Base-by-base conservation (phyloP, 129 eudicot genomes). In the Chrysanthemum lavandulifolium region DNA sequence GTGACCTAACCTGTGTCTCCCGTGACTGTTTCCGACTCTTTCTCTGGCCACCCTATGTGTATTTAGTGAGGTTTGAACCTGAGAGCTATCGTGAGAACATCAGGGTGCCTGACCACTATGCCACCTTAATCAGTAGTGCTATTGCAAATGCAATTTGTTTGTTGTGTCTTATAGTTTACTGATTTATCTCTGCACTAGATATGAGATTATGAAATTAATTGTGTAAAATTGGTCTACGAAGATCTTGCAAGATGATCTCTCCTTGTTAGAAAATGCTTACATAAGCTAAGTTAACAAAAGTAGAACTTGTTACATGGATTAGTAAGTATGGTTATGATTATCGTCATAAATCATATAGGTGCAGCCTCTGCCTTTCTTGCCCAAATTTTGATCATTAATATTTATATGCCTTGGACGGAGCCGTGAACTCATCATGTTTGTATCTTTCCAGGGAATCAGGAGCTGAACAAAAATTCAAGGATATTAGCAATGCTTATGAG, bases 401-500 rank as follows among this genome's bases (percentile, higher is more conserved):
- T 61, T 15, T 43, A 52, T 15, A 55, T 68, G 14, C 67, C 14
- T 58, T 65, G 23, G 10, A 40, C 7, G 47, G 9, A 40, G 2
- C 10, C 47, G 15, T 83, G 49, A 67, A 69, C 68, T 79, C 58
- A 10, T 67, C 10, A 10, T 64, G 63, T 19, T 60, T 63, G 62
- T 19, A 18, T 15, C 57, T 27, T 76, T 80, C 76, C 86, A 95
- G 99, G 84, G 96, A 83, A 69, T 88, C 96, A 71, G 91, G 94
- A 62, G 97, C 99, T 16, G 99, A 95, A 77, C 82, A 85, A 50
- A 95, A 86, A 74, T 95, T 95, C 66, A 95, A 95, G 89, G 99
- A 95, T 47, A 90, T 95, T 49, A 90, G 99, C 71, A 88, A 88
- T 69, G 99, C 99, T 68, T 95, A 95, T 81, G 99, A 95, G 91